phyloP scores from a whole-genome alignment of 2,329 filamentous ascomycete species.

The Penicillium sp. region DNA sequence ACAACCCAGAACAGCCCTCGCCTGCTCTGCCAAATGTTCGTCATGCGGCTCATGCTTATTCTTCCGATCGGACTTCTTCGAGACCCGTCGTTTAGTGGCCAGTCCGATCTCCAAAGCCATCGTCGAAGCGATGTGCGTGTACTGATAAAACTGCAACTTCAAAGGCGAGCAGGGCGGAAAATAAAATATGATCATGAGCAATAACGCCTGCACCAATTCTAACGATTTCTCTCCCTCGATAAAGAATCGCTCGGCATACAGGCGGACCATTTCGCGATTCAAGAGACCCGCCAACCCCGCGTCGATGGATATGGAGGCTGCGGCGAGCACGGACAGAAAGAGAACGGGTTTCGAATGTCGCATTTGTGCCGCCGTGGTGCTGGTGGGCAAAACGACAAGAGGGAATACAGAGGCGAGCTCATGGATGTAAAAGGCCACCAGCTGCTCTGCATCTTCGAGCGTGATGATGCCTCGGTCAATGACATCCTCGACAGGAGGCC shows the following conservation, averaged over 20 bases:
- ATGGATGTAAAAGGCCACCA: constrained; percentile 33
- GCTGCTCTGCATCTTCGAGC: constrained; percentile 30
- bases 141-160: constrained; percentile 52
- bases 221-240: constrained; percentile 52
- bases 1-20: constrained; percentile 33
- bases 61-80: constrained; percentile 20
- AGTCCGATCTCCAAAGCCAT: constrained; percentile 50
- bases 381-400: constrained; percentile 28
- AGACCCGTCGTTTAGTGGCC: constrained; percentile 31
- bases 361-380: constrained; percentile 31
- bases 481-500: constrained; percentile 24
- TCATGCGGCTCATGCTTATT: constrained; percentile 18
- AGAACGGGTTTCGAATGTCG: constrained; percentile 57
- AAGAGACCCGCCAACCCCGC: constrained; percentile 42
- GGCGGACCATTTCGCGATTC: constrained; percentile 50
- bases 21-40: constrained; percentile 35
- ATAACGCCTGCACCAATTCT: constrained; percentile 52
- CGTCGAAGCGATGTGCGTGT: constrained; percentile 52
- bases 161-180: constrained; percentile 49
- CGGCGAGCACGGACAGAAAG: constrained; percentile 69
- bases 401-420: constrained; percentile 32
- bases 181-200: constrained; percentile 52
- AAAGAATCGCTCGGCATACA: constrained; percentile 50
- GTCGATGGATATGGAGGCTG: constrained; percentile 59
- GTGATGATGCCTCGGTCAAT: constrained; percentile 34